Conservation (phyloP, 2,329 filamentous ascomycete species). For the Metarhizium anisopliae region DNA sequence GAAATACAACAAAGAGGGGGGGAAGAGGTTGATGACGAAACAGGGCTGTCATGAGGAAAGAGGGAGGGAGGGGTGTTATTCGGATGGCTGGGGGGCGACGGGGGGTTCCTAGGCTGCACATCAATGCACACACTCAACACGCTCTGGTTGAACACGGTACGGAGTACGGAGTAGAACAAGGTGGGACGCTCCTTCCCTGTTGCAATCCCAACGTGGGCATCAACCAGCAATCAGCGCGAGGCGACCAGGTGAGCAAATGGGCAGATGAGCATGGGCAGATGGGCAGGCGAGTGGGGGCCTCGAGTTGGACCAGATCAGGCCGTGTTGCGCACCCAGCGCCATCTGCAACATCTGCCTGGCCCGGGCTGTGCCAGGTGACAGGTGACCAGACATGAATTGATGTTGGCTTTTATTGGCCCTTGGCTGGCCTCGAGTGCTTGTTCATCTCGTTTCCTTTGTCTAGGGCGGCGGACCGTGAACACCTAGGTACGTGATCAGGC, state of each 20-base stretch:
- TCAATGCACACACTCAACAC: no score
- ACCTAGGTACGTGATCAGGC: no score
- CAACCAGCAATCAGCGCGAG: background rate
- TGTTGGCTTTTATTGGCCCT: no score
- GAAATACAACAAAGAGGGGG: background rate
- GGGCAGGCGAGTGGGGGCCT: background rate
- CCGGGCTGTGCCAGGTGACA: no score
- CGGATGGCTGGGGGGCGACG: background rate
- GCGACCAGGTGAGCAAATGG: background rate
- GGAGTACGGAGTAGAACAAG: background rate
- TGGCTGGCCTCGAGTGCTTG: no score
- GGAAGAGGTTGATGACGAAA: conserved; percentile 7
- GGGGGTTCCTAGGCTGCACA: background rate
- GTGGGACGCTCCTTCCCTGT: background rate
- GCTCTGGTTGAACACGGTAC: background rate
- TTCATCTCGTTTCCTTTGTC: no score
- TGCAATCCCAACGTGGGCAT: background rate
- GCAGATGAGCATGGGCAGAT: background rate
- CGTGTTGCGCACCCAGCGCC: background rate
- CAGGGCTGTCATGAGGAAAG: conserved; percentile 1
- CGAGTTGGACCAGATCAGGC: background rate
- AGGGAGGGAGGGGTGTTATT: background rate
- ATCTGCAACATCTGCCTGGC: no score
- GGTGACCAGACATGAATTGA: no score
- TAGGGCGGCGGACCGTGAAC: no score